phyloP scores from a whole-genome alignment of 2,329 filamentous ascomycete species.

The Berkeleyomyces basicola region DNA sequence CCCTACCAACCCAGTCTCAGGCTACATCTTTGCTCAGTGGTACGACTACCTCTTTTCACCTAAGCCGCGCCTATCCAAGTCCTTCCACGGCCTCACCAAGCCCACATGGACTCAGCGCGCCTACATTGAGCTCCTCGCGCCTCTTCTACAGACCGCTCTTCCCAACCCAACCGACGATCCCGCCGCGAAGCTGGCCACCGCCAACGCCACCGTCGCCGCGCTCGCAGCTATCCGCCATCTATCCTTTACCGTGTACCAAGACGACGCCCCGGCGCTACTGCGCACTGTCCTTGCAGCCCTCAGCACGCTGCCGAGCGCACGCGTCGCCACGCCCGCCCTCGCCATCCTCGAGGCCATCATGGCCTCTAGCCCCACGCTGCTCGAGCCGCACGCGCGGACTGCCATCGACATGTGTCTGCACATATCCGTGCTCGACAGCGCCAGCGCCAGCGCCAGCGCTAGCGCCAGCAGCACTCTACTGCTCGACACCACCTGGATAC shows the following conservation, averaged over 20 bases:
- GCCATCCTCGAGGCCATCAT: slow-evolving; percentile 33
- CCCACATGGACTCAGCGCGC: slow-evolving; percentile 33
- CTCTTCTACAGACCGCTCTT: slow-evolving; percentile 29
- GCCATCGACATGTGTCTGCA: slow-evolving; percentile 29
- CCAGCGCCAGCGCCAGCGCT: slow-evolving; percentile 17
- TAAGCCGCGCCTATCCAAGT: slow-evolving; percentile 24
- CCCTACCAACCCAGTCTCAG: slow-evolving; percentile 20
- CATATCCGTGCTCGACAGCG: slow-evolving; percentile 22
- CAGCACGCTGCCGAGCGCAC: slow-evolving; percentile 24
- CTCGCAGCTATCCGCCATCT: slow-evolving; percentile 35
- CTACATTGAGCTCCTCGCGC: slow-evolving; percentile 30
- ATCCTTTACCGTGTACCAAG: slow-evolving; percentile 33
- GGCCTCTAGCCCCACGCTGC: slow-evolving; percentile 27
- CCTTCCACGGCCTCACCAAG: slow-evolving; percentile 28
- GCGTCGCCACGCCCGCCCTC: slow-evolving; percentile 32
- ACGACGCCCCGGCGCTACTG: slow-evolving; percentile 31
- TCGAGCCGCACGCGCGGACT: slow-evolving; percentile 32
- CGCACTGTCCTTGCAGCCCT: slow-evolving; percentile 33
- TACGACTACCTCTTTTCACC: slow-evolving; percentile 28
- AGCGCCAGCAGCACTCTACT: slow-evolving; percentile 12
- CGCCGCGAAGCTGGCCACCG: slow-evolving; percentile 19
- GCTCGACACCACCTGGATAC: slow-evolving; percentile 19
- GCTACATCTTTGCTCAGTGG: slow-evolving; percentile 25
- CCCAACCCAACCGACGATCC: slow-evolving; percentile 18
- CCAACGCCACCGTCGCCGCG: slow-evolving; percentile 30